Evolutionary conservation across 2,329 filamentous ascomycete genomes (phyloP), one percentile per base, ranked within the genome.

Genomic region (Talaromyces albobiverticillius): DNA sequence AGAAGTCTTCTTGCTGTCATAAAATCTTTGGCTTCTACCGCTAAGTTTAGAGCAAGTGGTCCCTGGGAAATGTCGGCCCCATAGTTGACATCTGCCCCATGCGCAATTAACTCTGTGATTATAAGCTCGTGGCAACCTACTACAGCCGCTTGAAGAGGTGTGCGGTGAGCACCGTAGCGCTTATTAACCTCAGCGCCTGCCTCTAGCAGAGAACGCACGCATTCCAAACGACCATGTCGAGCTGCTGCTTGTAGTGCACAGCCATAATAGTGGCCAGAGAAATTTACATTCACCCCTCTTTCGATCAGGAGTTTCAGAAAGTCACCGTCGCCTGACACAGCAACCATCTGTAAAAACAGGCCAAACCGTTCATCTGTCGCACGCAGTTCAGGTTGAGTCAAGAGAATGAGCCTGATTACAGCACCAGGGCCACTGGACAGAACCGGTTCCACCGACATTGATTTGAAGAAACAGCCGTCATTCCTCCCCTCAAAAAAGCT

Each of bases 261-360:
- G 10, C 54, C 54, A 29, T 57, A 53, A 43, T 57, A 53, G 41
- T 38, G 29, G 11, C 55, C 55, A 7, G 16, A 10, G 9, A 31
- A 20, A 43, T 55, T 56, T 4, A 56, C 51, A 34, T 56, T 32
- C 18, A 41, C 41, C 10, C 34, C 36, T 20, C 42, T 49, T 9
- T 26, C 14, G 7, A 56, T 18, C 32, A 54, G 36, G n/a, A 51
- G n/a, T 18, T 51, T 32, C n/a, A 58, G n/a, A 36, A 16, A 54
- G 4, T 23, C 31, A 38, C 26, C 18, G 29, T 53, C 42, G 23
- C 38, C 43, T 29, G 14, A n/a, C 11, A 29, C 6, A 16, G 40
- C 43, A 13, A 52, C 52, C 55, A 57, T 57, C 52, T 57, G 55
- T n/a, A 56, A n/a, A 9, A 57, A 8, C 10, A 56, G 31, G 22